Evolutionary conservation across 176 grass and related monocot species (phyloP).

Genomic region (Avena insularis): DNA sequence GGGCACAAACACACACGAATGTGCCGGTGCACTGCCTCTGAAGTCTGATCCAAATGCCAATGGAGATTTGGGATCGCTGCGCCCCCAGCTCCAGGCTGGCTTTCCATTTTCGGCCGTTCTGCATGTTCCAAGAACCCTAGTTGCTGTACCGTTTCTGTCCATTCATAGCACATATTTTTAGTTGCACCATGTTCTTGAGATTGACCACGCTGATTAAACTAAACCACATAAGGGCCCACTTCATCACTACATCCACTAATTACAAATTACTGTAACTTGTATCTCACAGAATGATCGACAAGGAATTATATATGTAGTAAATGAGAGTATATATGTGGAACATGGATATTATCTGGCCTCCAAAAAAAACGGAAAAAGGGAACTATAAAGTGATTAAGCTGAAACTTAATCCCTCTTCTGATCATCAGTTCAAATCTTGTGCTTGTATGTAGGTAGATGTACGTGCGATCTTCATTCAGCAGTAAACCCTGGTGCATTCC

Average conservation of each 20-base stretch:
- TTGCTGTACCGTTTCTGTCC: conserved; percentile 49
- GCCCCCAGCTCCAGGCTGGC: conserved; percentile 44
- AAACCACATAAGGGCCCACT: conserved; percentile 14
- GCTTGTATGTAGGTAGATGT: not conserved
- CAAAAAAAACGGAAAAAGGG: conserved; percentile 5
- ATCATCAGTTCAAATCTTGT: conserved; percentile 36
- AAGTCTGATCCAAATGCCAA: conserved; percentile 42
- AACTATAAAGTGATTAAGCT: conserved; percentile 3
- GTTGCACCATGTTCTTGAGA: conserved; percentile 46
- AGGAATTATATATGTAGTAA: conserved; percentile 3
- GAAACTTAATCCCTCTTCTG: conserved; percentile 13
- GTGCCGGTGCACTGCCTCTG: conserved; percentile 54
- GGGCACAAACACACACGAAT: conserved; percentile 55
- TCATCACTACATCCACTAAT: not conserved
- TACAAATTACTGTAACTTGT: not conserved
- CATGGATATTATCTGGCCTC: conserved; percentile 31
- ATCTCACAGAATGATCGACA: not conserved
- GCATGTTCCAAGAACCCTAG: conserved; percentile 52
- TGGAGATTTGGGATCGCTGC: conserved; percentile 42
- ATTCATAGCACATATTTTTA: conserved; percentile 33
- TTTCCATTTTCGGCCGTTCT: conserved; percentile 51
- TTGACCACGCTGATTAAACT: conserved; percentile 17
- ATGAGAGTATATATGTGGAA: conserved; percentile 29
- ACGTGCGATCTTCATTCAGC: conserved; percentile 33
- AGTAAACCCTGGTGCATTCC: not conserved